Evolutionary conservation across 768 basidiomycete species (phyloP).

Genomic region (Boletus eberwhitei): DNA sequence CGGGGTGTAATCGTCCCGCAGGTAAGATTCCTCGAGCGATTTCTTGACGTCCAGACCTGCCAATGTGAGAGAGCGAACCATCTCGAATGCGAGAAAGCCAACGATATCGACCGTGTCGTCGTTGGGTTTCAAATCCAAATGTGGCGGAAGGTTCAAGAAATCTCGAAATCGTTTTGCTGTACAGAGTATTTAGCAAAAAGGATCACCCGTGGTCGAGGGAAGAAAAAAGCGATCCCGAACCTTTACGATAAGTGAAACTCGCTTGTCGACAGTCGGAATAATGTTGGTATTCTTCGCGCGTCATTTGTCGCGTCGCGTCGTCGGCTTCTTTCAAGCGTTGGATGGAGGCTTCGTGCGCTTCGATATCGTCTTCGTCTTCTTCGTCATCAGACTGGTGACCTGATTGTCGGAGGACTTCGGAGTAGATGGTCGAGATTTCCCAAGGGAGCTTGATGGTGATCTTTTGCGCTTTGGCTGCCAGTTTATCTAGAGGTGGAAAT

Average conservation of each 20-base stretch:
- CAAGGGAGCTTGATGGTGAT: constrained; percentile 94
- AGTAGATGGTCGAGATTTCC: constrained; percentile 91
- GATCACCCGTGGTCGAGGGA: neutral
- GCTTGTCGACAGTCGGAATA: constrained; percentile 97
- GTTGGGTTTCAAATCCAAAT: constrained; percentile 84
- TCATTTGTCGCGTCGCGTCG: constrained; percentile 93
- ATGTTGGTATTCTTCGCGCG: constrained; percentile 93
- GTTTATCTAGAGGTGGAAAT: constrained; percentile 46
- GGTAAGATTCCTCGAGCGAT: constrained; percentile 67
- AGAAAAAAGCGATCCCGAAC: constrained; percentile 35
- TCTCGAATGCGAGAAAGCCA: constrained; percentile 95
- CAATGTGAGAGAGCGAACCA: constrained; percentile 90
- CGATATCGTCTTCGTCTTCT: constrained; percentile 94
- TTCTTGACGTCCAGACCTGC: constrained; percentile 84
- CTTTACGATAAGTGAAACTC: constrained; percentile 95
- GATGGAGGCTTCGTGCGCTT: constrained; percentile 93
- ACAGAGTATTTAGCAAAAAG: neutral
- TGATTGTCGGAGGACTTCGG: constrained; percentile 72
- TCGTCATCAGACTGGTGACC: constrained; percentile 90
- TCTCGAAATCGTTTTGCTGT: constrained; percentile 92
- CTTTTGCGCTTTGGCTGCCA: constrained; percentile 82
- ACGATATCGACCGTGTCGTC: constrained; percentile 97
- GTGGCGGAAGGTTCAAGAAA: constrained; percentile 84
- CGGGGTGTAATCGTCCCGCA: constrained; percentile 57
- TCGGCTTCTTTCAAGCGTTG: constrained; percentile 92